Evolutionary conservation across 805 yeast genomes (phyloP).

Genomic region (Ogataea trehaloabstinens): DNA sequence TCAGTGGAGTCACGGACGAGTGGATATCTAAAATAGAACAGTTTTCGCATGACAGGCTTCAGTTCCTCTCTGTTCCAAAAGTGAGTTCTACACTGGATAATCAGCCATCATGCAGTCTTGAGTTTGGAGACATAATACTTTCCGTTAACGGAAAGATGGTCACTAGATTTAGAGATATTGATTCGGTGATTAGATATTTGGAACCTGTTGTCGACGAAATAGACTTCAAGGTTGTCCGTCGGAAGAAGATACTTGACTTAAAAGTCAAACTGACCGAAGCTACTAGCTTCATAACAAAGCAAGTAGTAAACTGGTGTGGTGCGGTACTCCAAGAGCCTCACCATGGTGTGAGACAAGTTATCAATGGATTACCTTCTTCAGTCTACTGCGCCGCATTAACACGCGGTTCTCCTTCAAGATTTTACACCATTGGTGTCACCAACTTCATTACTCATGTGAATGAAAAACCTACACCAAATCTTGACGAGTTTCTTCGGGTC

Average conservation of each 20-base stretch:
- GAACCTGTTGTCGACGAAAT: constrained; percentile 33
- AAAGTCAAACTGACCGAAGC: constrained; percentile 65
- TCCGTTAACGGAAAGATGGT: constrained; percentile 66
- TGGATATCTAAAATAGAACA: constrained; percentile 72
- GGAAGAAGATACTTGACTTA: constrained; percentile 59
- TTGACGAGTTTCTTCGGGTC: constrained; percentile 63
- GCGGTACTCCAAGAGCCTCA: constrained; percentile 85
- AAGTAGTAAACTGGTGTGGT: constrained; percentile 80
- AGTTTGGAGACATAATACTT: constrained; percentile 74
- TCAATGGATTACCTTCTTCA: constrained; percentile 71
- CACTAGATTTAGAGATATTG: constrained; percentile 65
- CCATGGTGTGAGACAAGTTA: constrained; percentile 84
- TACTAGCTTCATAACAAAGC: constrained; percentile 55
- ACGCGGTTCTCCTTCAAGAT: constrained; percentile 83
- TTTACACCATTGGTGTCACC: constrained; percentile 74
- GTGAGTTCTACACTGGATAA: constrained; percentile 40
- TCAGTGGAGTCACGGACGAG: constrained; percentile 81
- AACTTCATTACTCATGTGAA: constrained; percentile 89
- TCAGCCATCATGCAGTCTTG: constrained; percentile 32
- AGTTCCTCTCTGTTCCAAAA: constrained; percentile 68
- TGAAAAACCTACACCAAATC: constrained; percentile 66
- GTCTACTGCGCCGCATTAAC: constrained; percentile 79
- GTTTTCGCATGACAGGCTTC: constrained; percentile 58
- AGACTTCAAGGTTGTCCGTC: constrained; percentile 67
- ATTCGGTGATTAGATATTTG: constrained; percentile 40